A percentile compares a stretch with the other conserved stretches of the same genome.
These are phyloP conservation scores for Heliamphora exappendiculata DNA, from an alignment of 148 eudicot species.

Conservation along the genomic window DNA sequence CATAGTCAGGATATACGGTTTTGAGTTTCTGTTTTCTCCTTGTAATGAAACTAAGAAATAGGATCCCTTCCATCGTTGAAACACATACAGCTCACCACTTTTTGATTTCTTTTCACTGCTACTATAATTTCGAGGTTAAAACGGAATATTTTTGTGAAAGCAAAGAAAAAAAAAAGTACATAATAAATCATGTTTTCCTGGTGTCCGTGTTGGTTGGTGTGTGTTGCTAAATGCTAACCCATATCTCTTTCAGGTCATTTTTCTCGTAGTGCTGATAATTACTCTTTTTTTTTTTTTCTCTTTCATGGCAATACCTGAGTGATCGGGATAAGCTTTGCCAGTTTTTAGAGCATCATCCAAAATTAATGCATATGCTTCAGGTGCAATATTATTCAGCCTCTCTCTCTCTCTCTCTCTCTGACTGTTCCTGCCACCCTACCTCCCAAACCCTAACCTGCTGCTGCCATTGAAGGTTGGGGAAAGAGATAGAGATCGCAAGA, in stretches of 20 bases:
- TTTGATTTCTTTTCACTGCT: neutral
- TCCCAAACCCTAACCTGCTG: neutral
- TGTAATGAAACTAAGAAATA: neutral
- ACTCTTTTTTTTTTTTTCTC: constrained; percentile 3
- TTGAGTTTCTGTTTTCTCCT: constrained; percentile 9
- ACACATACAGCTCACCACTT: neutral
- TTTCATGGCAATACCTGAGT: constrained; percentile 57
- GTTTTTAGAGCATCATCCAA: constrained; percentile 93
- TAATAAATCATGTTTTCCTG: too few species aligned
- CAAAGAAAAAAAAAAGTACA: too few species aligned
- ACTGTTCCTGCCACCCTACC: neutral
- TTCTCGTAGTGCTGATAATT: constrained; percentile 12
- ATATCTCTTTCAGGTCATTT: too few species aligned
- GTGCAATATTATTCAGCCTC: constrained; percentile 28
- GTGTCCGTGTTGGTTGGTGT: too few species aligned
- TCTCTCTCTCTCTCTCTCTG: neutral
- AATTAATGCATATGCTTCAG: constrained; percentile 97
- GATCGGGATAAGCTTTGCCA: constrained; percentile 92
- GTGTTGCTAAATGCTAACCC: too few species aligned
- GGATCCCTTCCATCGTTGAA: neutral
- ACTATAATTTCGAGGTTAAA: neutral
- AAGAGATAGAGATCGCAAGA: too few species aligned
- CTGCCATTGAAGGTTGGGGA: too few species aligned
- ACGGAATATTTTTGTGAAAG: neutral
- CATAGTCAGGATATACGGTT: constrained; percentile 50